Evolutionary conservation across 306 rosid genomes (phyloP).

Genomic region (Cicer arietinum): DNA sequence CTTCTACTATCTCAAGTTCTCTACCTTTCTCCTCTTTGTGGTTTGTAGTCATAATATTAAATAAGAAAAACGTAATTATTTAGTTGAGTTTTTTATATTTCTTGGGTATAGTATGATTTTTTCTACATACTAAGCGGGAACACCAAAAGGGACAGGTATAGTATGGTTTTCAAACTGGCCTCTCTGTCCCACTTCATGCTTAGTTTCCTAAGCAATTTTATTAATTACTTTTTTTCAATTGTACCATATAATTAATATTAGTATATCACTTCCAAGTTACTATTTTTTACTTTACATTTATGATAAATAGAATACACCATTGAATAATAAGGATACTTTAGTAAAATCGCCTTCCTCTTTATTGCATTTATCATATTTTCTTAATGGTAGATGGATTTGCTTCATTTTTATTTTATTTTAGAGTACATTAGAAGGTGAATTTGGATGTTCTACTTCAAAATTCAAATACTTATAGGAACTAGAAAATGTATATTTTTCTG

Average conservation of each 20-base stretch:
- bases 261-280: no score
- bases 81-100: slow-evolving; percentile 22
- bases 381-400: neutral
- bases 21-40: neutral
- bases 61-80: neutral
- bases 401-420: slow-evolving; percentile 1
- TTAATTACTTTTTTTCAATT: no score
- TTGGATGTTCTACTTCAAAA: neutral
- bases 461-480: neutral
- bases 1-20: slow-evolving; percentile 12
- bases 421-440: neutral
- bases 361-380: no score
- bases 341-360: no score
- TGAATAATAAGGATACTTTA: no score
- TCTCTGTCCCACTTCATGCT: neutral
- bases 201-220: no score
- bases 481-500: slow-evolving; percentile 7
- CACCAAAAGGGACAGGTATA: neutral
- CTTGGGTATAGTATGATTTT: neutral
- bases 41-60: slow-evolving; percentile 12
- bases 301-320: no score
- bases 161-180: neutral
- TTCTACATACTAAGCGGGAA: neutral
- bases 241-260: no score
- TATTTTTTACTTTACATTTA: no score